Evolutionary conservation across 306 rosid genomes (phyloP).

Genomic region (Geum urbanum): DNA sequence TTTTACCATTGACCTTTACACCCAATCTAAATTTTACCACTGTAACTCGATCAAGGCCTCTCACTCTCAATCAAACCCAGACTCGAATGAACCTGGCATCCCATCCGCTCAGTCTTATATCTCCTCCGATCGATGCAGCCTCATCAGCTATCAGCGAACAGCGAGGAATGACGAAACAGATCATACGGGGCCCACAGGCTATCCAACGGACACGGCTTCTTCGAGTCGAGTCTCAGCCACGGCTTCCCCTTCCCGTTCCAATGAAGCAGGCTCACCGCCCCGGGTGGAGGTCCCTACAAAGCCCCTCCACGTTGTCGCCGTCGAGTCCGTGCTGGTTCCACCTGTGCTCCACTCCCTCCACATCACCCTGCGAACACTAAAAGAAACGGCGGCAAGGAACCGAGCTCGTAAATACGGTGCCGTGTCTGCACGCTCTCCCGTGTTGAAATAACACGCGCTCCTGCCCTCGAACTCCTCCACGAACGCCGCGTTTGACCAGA

Average conservation of each 20-base stretch:
- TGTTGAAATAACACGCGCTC: slow-evolving; percentile 74
- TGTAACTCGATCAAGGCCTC: too few relatives aligned
- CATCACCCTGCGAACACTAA: slow-evolving; percentile 80
- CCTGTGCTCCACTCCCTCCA: slow-evolving; percentile 73
- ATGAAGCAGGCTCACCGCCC: slow-evolving; percentile 80
- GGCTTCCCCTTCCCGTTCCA: slow-evolving; percentile 99
- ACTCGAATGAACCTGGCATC: too few relatives aligned
- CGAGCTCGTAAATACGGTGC: slow-evolving; percentile 75
- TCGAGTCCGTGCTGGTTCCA: slow-evolving; percentile 98
- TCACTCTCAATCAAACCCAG: too few relatives aligned
- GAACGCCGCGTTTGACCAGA: slow-evolving; percentile 57
- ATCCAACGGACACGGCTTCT: slow-evolving; percentile 77
- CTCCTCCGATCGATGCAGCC: too few relatives aligned
- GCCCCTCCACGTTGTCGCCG: slow-evolving; percentile 75
- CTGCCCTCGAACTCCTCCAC: slow-evolving; percentile 54
- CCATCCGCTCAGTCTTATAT: too few relatives aligned
- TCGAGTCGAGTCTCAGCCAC: slow-evolving; percentile 78
- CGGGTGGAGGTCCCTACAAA: slow-evolving; percentile 72
- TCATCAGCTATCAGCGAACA: slow-evolving; percentile 50
- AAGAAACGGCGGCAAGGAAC: slow-evolving; percentile 80
- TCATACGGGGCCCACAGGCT: slow-evolving; percentile 90
- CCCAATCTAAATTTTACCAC: too few relatives aligned
- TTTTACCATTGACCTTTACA: too few relatives aligned
- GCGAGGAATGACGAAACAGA: slow-evolving; percentile 52
- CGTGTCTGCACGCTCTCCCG: slow-evolving; percentile 82